Base-by-base conservation (phyloP, 2,329 filamentous ascomycete species). In the Fusarium compactum region DNA sequence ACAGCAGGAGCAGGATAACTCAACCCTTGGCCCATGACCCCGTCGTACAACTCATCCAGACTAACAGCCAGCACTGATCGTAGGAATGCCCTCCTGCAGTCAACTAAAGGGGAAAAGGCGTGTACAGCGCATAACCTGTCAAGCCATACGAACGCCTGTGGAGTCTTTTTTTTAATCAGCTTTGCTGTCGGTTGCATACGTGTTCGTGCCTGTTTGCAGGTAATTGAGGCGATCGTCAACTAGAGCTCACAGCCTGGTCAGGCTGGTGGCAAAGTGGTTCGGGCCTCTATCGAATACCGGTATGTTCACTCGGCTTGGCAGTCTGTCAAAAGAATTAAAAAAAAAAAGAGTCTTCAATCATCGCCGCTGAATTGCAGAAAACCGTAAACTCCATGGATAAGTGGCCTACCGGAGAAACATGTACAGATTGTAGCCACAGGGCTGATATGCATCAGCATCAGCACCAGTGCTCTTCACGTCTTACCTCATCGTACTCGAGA, bases 151-250 rank as follows among this genome's bases (percentile, higher is more conserved):
- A 69, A 53, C 53, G 41, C 51, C 44, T 52, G 27, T 34, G 53
- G 54, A 60, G 54, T 60, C 62, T 53, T 73, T 73, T 29, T 55
- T 16, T 9, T 16, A 6, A 51, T 46, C 57, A 54, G 52, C 51
- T 50, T 63, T 41, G 40, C 60, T 43, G 50, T 50, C 58, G 18
- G 32, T 60, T 58, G 62, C 54, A 63, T 66, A 62, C 62, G 67
- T 73, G 70, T 62, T 67, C 62, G 53, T 67, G 62, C 58, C 48
- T 54, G 51, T 56, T 56, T 46, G 60, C 34, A 38, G 27, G 38
- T 56, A 29, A 64, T 38, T 47, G 43, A 54, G 32, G 24, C 46
- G 34, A 41, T 48, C 20, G 32, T 55, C 43, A 16, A 61, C 16
- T 34, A 63, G 25, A 43, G 25, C 38, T 48, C 14, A 20, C 15